Evolutionary conservation across 768 basidiomycete species (phyloP).

Genomic region (Agaricus sinodeliciosus): DNA sequence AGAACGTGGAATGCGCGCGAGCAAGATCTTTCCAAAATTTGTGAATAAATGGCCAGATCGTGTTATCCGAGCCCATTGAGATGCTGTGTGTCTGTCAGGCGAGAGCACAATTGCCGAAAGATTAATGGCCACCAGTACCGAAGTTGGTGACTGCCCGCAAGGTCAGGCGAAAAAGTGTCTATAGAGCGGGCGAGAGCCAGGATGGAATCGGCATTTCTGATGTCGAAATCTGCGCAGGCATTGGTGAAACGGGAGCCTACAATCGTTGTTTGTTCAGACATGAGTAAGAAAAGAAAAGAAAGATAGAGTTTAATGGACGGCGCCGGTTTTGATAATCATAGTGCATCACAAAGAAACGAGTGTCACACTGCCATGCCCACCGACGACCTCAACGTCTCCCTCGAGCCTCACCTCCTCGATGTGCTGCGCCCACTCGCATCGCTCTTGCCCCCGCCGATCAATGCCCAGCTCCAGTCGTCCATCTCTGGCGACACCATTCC

Average conservation of each 20-base stretch:
- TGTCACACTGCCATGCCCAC: slow-evolving; percentile 11
- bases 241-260: slow-evolving; percentile 29
- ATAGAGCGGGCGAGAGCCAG: slow-evolving; percentile 30
- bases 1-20: slow-evolving; percentile 44
- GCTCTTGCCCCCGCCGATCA: slow-evolving; percentile 39
- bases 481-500: slow-evolving; percentile 45
- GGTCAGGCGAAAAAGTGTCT: slow-evolving; percentile 42
- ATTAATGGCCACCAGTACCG: slow-evolving; percentile 23
- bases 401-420: slow-evolving; percentile 57
- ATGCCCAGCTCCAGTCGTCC: slow-evolving; percentile 31
- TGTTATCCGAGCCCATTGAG: slow-evolving; percentile 31
- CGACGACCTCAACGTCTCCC: slow-evolving; percentile 44
- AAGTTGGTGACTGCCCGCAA: slow-evolving; percentile 38
- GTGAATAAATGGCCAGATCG: slow-evolving; percentile 49
- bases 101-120: neutral
- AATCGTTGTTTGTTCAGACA: slow-evolving; percentile 16
- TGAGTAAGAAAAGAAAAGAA: slow-evolving; percentile 11
- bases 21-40: slow-evolving; percentile 51
- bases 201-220: slow-evolving; percentile 26
- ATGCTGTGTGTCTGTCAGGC: slow-evolving; percentile 15
- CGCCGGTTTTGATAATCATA: slow-evolving; percentile 10
- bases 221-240: slow-evolving; percentile 36
- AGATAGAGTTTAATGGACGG: neutral
- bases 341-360: slow-evolving; percentile 9
- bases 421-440: slow-evolving; percentile 37